Evolutionary conservation across 1,284 basidiomycete species (phyloP).

Genomic region (Vanrija humicola): DNA sequence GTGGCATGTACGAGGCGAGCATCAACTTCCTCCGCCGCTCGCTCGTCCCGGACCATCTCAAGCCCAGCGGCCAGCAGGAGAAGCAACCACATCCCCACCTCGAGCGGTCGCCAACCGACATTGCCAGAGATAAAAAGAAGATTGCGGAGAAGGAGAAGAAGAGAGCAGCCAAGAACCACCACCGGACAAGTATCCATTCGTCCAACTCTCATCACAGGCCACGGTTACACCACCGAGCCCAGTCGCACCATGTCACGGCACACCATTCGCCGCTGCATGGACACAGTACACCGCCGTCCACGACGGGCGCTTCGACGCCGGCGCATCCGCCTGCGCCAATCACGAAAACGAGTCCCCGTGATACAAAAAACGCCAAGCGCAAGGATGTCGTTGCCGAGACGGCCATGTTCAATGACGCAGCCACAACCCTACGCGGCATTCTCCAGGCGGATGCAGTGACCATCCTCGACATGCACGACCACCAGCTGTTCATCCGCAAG

Average conservation of each 20-base stretch:
- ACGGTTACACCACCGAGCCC: no score
- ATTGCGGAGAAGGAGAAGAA: slow-evolving; percentile 4
- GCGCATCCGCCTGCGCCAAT: not conserved
- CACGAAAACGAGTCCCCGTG: slow-evolving; percentile 31
- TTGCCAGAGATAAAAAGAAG: not conserved
- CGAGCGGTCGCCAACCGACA: not conserved
- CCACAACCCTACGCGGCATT: slow-evolving; percentile 28
- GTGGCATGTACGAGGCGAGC: slow-evolving; percentile 35
- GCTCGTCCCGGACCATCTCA: slow-evolving; percentile 23
- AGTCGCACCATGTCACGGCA: not conserved
- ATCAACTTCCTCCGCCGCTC: slow-evolving; percentile 40
- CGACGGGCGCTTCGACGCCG: not conserved
- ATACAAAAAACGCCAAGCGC: slow-evolving; percentile 23
- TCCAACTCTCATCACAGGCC: no score
- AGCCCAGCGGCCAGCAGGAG: not conserved
- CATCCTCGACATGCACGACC: slow-evolving; percentile 35
- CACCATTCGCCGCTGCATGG: not conserved
- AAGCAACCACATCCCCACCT: not conserved
- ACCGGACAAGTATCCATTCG: not conserved
- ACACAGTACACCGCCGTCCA: not conserved
- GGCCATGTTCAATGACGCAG: slow-evolving; percentile 27
- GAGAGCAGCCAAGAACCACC: not conserved
- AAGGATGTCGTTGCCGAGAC: slow-evolving; percentile 17
- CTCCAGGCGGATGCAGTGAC: slow-evolving; percentile 36
- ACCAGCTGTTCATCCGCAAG: slow-evolving; percentile 34